Evolutionary conservation across 331 rosid species (phyloP).

Genomic region (Prunus yedoensis): DNA sequence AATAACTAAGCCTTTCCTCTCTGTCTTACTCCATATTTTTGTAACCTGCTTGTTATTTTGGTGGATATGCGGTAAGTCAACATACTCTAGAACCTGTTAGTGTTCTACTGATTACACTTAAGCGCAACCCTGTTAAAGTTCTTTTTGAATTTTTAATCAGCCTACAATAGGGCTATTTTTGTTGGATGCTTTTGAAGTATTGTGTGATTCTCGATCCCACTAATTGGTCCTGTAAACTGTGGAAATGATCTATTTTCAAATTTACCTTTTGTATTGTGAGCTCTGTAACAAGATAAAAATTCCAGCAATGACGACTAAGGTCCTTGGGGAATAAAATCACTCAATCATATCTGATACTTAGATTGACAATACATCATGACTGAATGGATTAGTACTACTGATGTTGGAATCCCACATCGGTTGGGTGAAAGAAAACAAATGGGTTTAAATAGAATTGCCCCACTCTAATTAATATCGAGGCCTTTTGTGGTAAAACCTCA

Average conservation of each 20-base stretch:
- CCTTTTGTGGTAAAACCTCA: too few species aligned
- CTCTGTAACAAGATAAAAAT: too few species aligned
- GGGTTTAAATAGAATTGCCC: too few species aligned
- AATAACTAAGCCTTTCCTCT: constrained; percentile 17
- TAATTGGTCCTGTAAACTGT: too few species aligned
- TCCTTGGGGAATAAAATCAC: background rate
- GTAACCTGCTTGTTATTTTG: background rate
- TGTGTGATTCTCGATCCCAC: background rate
- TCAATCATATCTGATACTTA: background rate
- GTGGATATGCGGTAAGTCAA: background rate
- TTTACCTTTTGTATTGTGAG: too few species aligned
- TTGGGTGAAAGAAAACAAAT: too few species aligned
- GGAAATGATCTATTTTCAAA: too few species aligned
- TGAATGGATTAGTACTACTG: background rate
- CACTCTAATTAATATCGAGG: too few species aligned
- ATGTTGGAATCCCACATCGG: background rate
- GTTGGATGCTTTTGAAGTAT: background rate
- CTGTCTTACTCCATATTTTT: constrained; percentile 6
- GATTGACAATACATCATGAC: background rate
- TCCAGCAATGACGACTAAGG: background rate
- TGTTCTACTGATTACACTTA: background rate
- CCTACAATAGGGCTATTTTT: background rate
- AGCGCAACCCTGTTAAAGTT: background rate
- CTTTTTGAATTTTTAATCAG: background rate
- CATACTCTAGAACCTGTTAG: background rate